Percentiles rank a stretch among this genome's conserved stretches.
Conservation (phyloP, 192 early-diverging fungal genomes). For the Phycomyces nitens region DNA sequence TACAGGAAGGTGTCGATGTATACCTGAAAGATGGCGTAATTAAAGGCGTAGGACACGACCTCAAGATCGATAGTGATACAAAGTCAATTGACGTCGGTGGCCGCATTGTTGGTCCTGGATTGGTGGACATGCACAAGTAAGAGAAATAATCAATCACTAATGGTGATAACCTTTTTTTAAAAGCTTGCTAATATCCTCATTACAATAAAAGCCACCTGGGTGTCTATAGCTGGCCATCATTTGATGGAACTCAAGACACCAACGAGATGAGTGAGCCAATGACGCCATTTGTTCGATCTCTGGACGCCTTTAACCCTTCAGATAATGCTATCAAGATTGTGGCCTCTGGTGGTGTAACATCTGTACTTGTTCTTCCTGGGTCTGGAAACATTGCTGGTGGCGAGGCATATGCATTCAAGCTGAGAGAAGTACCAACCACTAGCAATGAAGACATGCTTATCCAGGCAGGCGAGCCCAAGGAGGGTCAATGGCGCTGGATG, state of each 20-base stretch:
- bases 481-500: constrained; percentile 60
- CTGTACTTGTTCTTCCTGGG: constrained; percentile 69
- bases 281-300: constrained; percentile 57
- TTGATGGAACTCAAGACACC: constrained; percentile 51
- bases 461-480: constrained; percentile 45
- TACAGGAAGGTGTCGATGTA: constrained; percentile 38
- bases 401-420: constrained; percentile 67
- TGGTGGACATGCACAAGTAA: constrained; percentile 51
- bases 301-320: constrained; percentile 69
- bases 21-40: constrained; percentile 42
- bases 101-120: constrained; percentile 52
- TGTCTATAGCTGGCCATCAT: constrained; percentile 58
- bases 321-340: constrained; percentile 57
- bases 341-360: constrained; percentile 70
- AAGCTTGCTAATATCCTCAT: too few relatives aligned
- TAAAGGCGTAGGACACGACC: constrained; percentile 20
- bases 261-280: constrained; percentile 64
- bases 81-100: constrained; percentile 48
- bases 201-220: constrained; percentile 56
- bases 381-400: constrained; percentile 75
- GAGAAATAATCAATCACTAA: neutral
- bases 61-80: constrained; percentile 1
- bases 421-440: constrained; percentile 46
- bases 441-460: constrained; percentile 63
- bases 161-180: too few relatives aligned